Base-by-base conservation (phyloP, 805 yeast genomes). In the Sungouiozyma intestinalis region DNA sequence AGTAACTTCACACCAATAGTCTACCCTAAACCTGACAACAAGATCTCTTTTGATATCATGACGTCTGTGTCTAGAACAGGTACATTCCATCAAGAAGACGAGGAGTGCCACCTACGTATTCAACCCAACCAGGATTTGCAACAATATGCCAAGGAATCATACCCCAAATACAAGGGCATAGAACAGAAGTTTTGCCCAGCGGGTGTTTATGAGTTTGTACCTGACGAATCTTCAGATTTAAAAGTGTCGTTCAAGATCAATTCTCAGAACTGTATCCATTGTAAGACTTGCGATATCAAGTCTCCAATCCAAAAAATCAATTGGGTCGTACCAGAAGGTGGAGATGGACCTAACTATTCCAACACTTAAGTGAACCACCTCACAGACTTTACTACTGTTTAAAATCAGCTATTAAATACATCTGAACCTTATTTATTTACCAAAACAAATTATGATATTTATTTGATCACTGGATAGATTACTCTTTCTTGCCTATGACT, bases 321-420 rank as follows among this genome's bases (percentile, higher is more conserved):
- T 58, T 92, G 98, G 98, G 76, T 79, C 11, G 95, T 86, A n/a
- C 98, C 98, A 6, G 97, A 92, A 68, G 97, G 98, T 47, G 97
- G 97, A 24, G 98, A 84, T 62, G 98, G 98, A 13, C 98, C 98
- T 44, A 92, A 92, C 63, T 92, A 92, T 62, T 80, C 81, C 3
- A 17, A 36, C 15, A 47, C 47, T 20, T 47, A 39, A 24, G n/a
- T n/a, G n/a, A n/a, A n/a, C n/a, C n/a, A n/a, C n/a, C n/a, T n/a
- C n/a, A n/a, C n/a, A n/a, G n/a, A n/a, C n/a, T 15, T 36, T 18
- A 18, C 18, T 16, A 36, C 15, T 24, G 18, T 19, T 21, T 37
- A 9, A n/a, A n/a, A n/a, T n/a, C n/a, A n/a, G n/a, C n/a, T n/a
- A n/a, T n/a, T n/a, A n/a, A n/a, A n/a, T n/a, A n/a, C n/a, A n/a